Conservation (phyloP, 1,284 basidiomycete species). For the Anthracocystis setariae region DNA sequence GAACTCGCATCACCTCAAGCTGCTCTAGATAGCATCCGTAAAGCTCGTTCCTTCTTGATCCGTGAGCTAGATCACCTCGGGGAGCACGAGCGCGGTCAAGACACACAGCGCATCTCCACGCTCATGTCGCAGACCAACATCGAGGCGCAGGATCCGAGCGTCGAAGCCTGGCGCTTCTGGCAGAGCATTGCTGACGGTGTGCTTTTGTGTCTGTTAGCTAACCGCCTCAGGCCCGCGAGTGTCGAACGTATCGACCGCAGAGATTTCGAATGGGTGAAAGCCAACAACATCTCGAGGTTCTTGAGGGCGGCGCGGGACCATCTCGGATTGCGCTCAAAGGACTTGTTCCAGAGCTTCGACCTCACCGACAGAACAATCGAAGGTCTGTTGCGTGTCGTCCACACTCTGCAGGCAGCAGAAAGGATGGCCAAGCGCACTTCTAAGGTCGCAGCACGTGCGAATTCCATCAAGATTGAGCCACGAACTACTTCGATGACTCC, state of each 20-base stretch:
- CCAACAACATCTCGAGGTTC: conserved; percentile 57
- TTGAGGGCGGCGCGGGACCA: conserved; percentile 52
- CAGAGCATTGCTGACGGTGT: conserved; percentile 51
- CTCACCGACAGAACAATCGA: conserved; percentile 50
- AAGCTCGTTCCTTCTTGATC: conserved; percentile 49
- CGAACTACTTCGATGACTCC: conserved; percentile 47
- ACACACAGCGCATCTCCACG: conserved; percentile 31
- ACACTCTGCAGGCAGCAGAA: conserved; percentile 48
- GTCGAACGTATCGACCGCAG: conserved; percentile 53
- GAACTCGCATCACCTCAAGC: conserved; percentile 34
- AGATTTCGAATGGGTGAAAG: conserved; percentile 50
- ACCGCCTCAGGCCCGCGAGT: conserved; percentile 37
- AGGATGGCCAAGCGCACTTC: conserved; percentile 31
- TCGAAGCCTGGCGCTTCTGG: conserved; percentile 51
- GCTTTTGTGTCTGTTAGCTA: conserved; percentile 54
- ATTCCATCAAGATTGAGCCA: conserved; percentile 37
- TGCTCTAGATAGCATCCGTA: conserved; percentile 48
- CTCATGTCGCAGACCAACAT: conserved; percentile 31
- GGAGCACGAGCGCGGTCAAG: conserved; percentile 16
- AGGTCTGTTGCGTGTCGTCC: conserved; percentile 53
- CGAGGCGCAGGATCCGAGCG: conserved; percentile 21
- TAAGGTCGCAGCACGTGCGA: conserved; percentile 19
- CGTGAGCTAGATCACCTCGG: conserved; percentile 39
- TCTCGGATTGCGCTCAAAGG: conserved; percentile 53
- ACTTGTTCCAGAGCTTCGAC: conserved; percentile 56